Evolutionary conservation across 2,329 filamentous ascomycete species (phyloP), one percentile per base, ranked within the genome.

Genomic region (Talaromyces sp.): DNA sequence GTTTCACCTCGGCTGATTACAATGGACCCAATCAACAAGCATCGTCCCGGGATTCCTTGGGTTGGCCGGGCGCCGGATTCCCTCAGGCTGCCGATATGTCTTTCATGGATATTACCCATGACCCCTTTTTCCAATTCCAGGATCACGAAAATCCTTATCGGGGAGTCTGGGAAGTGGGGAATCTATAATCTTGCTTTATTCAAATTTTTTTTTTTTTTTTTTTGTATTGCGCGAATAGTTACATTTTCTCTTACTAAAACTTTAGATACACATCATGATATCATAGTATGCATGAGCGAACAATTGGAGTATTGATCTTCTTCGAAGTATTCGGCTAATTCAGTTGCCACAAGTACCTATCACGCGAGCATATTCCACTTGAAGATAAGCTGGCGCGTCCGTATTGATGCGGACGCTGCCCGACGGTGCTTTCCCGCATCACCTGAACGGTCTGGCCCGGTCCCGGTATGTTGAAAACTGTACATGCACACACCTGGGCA

Each of bases 71-170:
- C 5, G 51, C 57, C 24, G 56, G 56, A 5, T 51, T 66, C 11
- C 54, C 57, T n/a, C n/a, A n/a, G n/a, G n/a, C n/a, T 30, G 57
- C 58, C 7, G 63, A 65, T 49, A 33, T 56, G n/a, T 65, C 65
- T 4, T 58, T 64, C 30, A 65, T 68, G 60, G 64, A 69, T 48
- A 48, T 65, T 24, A 63, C 54, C 2, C 61, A 64, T 49, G 66
- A 70, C 42, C 61, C 65, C 6, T 68, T 69, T 36, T 66, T 66
- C 29, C 65, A 66, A 33, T 66, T 66, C n/a, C 64, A 65, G 35
- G 65, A 66, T 41, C 61, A 62, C 11, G 60, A 60, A 10, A 62
- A 54, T 42, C 63, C 65, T 11, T 66, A 64, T 53, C 27, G 53
- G 30, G 65, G 66, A 5, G 51, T 65, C 20, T 68, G 65, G 65